Base-by-base conservation (phyloP, 2,329 filamentous ascomycete species). In the Aspergillus sp. region DNA sequence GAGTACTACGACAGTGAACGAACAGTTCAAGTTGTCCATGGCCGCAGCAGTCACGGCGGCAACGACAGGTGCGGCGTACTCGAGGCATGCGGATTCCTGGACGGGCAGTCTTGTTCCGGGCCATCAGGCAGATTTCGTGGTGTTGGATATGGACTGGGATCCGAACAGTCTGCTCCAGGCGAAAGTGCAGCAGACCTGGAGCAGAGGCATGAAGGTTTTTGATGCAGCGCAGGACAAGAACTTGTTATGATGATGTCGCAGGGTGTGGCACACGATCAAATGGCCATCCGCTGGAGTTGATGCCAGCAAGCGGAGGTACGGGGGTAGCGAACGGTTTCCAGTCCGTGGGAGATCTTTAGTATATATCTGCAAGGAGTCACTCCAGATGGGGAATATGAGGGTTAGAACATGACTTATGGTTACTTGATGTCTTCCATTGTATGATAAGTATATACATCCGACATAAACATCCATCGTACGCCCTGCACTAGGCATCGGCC, bases 21-120 rank as follows among this genome's bases (percentile, higher is more conserved):
- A 68, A 13, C 64, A 78, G 34, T 79, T 77, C 53, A 70, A 62
- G 7, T 50, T 80, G 16, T 67, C 68, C 2, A 55, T 80, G 29
- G 69, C 65, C 21, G 65, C 74, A 49, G 77, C 77, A 4, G 66
- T 79, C 13, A 65, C 63, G 31, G 77, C 73, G 29, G 75, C 75
- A 16, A 77, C 76, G 2, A 54, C 56, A 10, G 78, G 78, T 0
- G 74, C 73, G 9, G 78, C 78, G 5, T 78, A 75, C 60, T 73
- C 74, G 0, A 75, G 72, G 17, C 78, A 75, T 59, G 71, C 71
- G 2, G 76, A 79, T n/a, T 59, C 64, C 2, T 66, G 71, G 59
- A 63, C 75, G 2, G 76, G 77, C 2, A 71, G 63, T 50, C 53
- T 78, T 46, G 65, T 67, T 56, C 58, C 58, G 3, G 75, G 75